Conservation (phyloP, 1,284 basidiomycete species). For the Ustilago cynodontis region DNA sequence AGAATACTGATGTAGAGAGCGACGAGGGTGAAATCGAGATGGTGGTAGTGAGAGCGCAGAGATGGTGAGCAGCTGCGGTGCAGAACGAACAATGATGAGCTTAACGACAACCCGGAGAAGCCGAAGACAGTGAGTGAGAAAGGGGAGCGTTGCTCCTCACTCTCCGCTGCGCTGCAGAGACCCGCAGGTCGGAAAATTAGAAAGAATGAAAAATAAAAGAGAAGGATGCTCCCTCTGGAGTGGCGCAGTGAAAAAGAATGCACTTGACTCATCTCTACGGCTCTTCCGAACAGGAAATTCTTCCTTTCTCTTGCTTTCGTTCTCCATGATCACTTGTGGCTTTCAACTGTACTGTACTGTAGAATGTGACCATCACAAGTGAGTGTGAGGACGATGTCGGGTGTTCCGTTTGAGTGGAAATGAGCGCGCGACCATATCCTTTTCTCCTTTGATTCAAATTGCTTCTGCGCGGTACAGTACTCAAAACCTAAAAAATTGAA, state of each 20-base stretch:
- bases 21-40: not conserved
- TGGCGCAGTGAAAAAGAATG: not conserved
- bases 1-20: not conserved
- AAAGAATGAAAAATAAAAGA: conserved; percentile 1
- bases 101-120: conserved; percentile 1
- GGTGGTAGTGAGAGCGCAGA: not conserved
- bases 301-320: not conserved
- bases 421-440: not conserved
- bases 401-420: not conserved
- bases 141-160: too few relatives aligned
- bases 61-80: not conserved
- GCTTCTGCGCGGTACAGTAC: not conserved
- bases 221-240: not conserved
- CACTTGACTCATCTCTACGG: conserved; percentile 5
- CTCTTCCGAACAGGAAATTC: not conserved
- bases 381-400: not conserved
- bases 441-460: not conserved
- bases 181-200: not conserved
- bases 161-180: conserved; percentile 2
- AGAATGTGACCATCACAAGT: conserved; percentile 1
- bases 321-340: not conserved
- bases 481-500: conserved; percentile 1
- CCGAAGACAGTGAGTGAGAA: not conserved
- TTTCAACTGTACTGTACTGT: too few relatives aligned
- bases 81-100: not conserved